phyloP scores from a whole-genome alignment of 805 yeast genomes.

The Candida suzukii region DNA sequence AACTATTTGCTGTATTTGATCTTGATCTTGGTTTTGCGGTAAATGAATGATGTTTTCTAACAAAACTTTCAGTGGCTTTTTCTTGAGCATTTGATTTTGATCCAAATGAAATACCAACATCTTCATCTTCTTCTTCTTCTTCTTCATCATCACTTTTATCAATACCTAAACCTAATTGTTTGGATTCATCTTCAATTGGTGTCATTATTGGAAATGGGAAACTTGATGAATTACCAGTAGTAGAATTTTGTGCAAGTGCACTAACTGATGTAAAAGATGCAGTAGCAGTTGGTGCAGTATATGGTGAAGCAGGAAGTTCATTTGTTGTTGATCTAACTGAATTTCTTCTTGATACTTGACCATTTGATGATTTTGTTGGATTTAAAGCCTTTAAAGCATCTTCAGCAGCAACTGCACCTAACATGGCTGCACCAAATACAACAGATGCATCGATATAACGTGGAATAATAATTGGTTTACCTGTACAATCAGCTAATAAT shows the following conservation, averaged over 20 bases:
- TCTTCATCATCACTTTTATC: constrained; percentile 8
- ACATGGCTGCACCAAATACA: constrained; percentile 89
- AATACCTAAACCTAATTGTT: constrained; percentile 23
- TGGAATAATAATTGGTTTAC: constrained; percentile 86
- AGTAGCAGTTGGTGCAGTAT: constrained; percentile 77
- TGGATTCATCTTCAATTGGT: constrained; percentile 27
- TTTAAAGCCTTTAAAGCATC: constrained; percentile 36
- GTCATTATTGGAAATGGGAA: constrained; percentile 46
- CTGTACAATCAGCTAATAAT: constrained; percentile 87
- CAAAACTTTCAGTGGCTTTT: constrained; percentile 39
- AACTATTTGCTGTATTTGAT: constrained; percentile 2
- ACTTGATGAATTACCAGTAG: constrained; percentile 20
- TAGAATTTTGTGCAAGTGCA: constrained; percentile 35
- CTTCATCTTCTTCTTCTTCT: constrained; percentile 34
- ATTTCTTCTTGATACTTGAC: constrained; percentile 18
- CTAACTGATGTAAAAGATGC: constrained; percentile 54
- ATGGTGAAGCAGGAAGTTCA: constrained; percentile 49
- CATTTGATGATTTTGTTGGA: constrained; percentile 6
- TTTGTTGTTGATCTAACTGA: constrained; percentile 6
- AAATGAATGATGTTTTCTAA: constrained; percentile 6
- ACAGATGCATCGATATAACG: constrained; percentile 95
- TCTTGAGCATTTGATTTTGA: constrained; percentile 49
- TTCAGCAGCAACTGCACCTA: constrained; percentile 91
- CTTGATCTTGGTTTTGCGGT: not conserved
- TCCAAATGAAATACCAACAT: constrained; percentile 54